Conservation (phyloP, 306 rosid species). For the Rubus idaeus region DNA sequence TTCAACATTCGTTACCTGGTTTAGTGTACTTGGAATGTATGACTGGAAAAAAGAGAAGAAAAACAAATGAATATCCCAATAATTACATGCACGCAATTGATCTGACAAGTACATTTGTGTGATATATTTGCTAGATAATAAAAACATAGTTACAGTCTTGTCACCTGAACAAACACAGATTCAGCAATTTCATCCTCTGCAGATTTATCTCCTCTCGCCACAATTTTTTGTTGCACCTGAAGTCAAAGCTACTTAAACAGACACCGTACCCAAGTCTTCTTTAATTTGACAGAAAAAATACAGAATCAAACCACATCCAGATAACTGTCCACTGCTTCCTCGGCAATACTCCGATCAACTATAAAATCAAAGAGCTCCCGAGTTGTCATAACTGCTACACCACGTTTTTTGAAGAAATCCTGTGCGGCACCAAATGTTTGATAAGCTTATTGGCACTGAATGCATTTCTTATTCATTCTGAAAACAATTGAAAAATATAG, state of each 20-base stretch:
- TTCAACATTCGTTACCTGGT: slow-evolving; percentile 64
- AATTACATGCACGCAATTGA: background rate
- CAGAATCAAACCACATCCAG: slow-evolving; percentile 62
- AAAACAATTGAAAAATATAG: background rate
- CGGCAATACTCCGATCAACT: slow-evolving; percentile 74
- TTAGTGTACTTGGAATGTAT: slow-evolving; percentile 73
- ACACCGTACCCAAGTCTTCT: background rate
- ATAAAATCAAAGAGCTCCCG: slow-evolving; percentile 82
- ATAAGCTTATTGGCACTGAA: slow-evolving; percentile 5
- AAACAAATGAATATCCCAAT: background rate
- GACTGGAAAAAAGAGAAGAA: slow-evolving; percentile 44
- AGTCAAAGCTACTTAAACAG: background rate
- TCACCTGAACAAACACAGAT: slow-evolving; percentile 68
- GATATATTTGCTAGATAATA: background rate
- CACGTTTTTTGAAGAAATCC: slow-evolving; percentile 75
- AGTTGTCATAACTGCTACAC: slow-evolving; percentile 88
- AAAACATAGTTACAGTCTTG: background rate
- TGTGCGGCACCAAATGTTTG: slow-evolving; percentile 35
- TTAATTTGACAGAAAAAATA: slow-evolving; percentile 4
- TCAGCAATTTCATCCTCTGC: slow-evolving; percentile 81
- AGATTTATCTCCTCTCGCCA: slow-evolving; percentile 59
- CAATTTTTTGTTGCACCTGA: slow-evolving; percentile 62
- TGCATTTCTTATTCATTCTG: background rate
- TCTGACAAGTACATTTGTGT: background rate
- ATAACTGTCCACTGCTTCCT: slow-evolving; percentile 68